Base-by-base conservation (phyloP, 768 basidiomycete genomes). In the Auriscalpium vulgare region DNA sequence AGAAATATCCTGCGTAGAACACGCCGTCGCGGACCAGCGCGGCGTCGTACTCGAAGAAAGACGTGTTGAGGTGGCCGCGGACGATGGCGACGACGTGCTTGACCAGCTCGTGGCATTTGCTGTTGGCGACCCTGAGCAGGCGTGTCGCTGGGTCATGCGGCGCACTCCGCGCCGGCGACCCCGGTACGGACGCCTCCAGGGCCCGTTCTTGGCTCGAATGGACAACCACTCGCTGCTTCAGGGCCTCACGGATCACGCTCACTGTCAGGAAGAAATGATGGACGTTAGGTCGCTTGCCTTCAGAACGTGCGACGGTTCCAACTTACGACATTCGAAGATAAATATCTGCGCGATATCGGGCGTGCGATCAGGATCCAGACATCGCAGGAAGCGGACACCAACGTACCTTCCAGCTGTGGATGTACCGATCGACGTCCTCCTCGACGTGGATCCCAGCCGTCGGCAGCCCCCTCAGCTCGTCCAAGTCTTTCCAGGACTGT, bases 11-110 rank as follows among this genome's bases (percentile, higher is more conserved):
- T 4, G 90, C 89, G 63, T 87, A 95, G 76, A 87, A 95, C 64
- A 87, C 91, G 3, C 94, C 94, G 63, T 95, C 93, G 17, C 89
- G 81, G 53, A 94, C 83, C 4, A 95, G 77, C 17, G 87, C 86
- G 1, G 91, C 82, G 66, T 97, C 94, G 77, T 87, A 95, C 62
- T 78, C 78, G 66, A 97, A 92, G 62, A 95, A 80, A 11, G 67
- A 58, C 5, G 68, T 81, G 72, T 62, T 84, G 68, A 74, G 72
- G 60, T 67, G 79, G 57, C 55, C 77, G 71, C 62, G 80, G 69
- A 68, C 78, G 75, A 68, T 72, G 69, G 71, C 37, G 73, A 80
- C 55, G 70, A 79, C 68, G 68, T 75, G 64, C 63, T 72, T 63
- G 63, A 78, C 70, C 69, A 83, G 64, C 55, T 70, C 65, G 56